phyloP scores from a whole-genome alignment of 495 filamentous ascomycete species.

The Schizothecium vesticola region DNA sequence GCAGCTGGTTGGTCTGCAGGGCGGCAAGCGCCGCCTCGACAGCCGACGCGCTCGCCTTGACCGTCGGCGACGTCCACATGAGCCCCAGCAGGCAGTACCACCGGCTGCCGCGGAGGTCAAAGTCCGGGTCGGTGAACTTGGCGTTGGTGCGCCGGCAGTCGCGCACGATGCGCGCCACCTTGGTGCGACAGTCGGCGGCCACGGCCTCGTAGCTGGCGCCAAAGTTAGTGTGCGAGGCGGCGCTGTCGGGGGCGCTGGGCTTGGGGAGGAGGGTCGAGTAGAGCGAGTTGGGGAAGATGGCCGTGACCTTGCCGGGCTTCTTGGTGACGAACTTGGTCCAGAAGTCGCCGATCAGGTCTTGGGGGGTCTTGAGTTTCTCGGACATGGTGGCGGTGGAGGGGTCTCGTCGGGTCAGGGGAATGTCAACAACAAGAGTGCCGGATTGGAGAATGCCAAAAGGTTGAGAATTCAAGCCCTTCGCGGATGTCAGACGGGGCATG shows the following conservation, averaged over 20 bases:
- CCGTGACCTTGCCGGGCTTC: constrained; percentile 19
- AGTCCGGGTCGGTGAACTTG: constrained; percentile 69
- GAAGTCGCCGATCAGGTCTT: constrained; percentile 17
- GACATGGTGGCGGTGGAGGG: not conserved
- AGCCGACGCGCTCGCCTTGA: not conserved
- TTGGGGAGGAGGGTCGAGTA: constrained; percentile 16
- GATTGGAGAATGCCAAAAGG: not conserved
- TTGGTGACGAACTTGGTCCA: constrained; percentile 16
- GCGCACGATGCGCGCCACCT: constrained; percentile 61
- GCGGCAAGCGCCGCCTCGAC: constrained; percentile 8
- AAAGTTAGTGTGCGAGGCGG: constrained; percentile 8
- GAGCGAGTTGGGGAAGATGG: constrained; percentile 18
- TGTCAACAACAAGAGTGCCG: not conserved
- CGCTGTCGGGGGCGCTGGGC: constrained; percentile 1
- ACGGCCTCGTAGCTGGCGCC: constrained; percentile 55
- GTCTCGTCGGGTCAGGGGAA: not conserved
- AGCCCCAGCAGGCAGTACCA: constrained; percentile 12
- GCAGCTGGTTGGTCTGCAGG: constrained; percentile 25
- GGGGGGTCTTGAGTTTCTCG: constrained; percentile 5
- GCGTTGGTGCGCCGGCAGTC: constrained; percentile 66
- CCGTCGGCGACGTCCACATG: constrained; percentile 8
- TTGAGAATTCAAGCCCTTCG: not conserved
- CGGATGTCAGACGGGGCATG: not conserved
- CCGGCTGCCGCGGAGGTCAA: constrained; percentile 59
- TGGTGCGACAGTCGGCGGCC: constrained; percentile 49